Evolutionary conservation across 257 asterid genomes (phyloP).

Genomic region (Plantago major): DNA sequence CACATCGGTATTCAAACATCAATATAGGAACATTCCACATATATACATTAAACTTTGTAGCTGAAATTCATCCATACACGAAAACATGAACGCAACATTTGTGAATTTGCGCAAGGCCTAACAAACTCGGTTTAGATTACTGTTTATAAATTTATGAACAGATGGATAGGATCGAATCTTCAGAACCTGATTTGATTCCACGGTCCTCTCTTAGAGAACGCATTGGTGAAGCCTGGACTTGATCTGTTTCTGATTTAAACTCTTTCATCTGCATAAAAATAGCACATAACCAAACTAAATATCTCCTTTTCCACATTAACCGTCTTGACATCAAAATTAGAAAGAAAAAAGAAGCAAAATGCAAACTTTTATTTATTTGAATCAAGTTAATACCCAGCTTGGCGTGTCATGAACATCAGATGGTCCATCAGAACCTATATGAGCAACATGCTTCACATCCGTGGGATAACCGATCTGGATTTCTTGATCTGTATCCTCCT

Average conservation of each 20-base stretch:
- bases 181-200: constrained; percentile 60
- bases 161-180: constrained; percentile 32
- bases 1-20: not conserved
- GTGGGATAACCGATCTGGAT: constrained; percentile 82
- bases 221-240: constrained; percentile 37
- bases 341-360: not conserved
- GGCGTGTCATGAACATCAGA: constrained; percentile 47
- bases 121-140: too few species aligned
- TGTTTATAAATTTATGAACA: too few species aligned
- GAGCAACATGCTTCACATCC: constrained; percentile 96
- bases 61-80: too few species aligned
- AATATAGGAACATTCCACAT: not conserved
- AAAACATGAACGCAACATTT: not conserved
- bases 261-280: constrained; percentile 58
- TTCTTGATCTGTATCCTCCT: constrained; percentile 51
- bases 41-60: too few species aligned
- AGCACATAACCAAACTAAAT: not conserved
- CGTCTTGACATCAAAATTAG: not conserved
- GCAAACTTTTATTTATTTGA: not conserved
- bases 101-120: too few species aligned
- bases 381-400: constrained; percentile 52
- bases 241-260: constrained; percentile 31
- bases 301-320: not conserved
- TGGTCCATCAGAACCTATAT: constrained; percentile 86
- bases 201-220: constrained; percentile 41